Evolutionary conservation across 208 protist genomes (phyloP), one percentile per base, ranked within the genome.

Genomic region (Naegleria fowleri): DNA sequence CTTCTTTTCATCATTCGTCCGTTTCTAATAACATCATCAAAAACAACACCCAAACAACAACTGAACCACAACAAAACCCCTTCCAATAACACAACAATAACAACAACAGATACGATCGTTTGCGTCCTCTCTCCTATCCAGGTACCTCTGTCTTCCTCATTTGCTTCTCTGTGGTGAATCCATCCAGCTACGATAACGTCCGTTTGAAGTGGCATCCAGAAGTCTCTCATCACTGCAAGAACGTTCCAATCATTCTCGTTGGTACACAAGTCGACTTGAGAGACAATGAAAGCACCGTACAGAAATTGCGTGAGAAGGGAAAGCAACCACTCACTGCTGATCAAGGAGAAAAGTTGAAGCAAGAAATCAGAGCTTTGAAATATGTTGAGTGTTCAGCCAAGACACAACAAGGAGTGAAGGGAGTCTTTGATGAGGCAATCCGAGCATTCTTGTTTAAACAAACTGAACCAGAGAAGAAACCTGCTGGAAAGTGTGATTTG

Each of bases 61-160:
- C 43, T 7, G 43, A 48, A 48, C 43, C 43, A 48, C 1, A 9
- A 7, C 1, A 1, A 48, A 1, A 48, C 43, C 1, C 43, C 43
- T 9, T 11, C 16, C 13, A 75, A 9, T 7, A 7, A 79, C 29
- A 85, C n/a, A 85, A 4, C 11, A 88, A 83, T 76, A 58, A 92
- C 38, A 95, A 97, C 93, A 95, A 98, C 89, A 97, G 98, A 90
- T 98, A 98, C 91, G 97, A 98, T 92, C 91, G 97, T 43, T 94
- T 98, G 33, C 91, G 97, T 39, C 96, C 97, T 51, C 92, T 98
- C 7, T 96, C 94, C n/a, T 98, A 98, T 93, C 95, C 95, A 41
- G 93, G 96, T 58, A 96, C 95, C 6, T 94, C 96, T 90, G 94
- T 96, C 16, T 96, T 97, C 90, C 86, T 98, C 1, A 90, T 97